Percentiles rank a stretch among this genome's conserved stretches.
phyloP scores from a whole-genome alignment of 1,284 basidiomycete genomes.

The Porogramme epimiltina region DNA sequence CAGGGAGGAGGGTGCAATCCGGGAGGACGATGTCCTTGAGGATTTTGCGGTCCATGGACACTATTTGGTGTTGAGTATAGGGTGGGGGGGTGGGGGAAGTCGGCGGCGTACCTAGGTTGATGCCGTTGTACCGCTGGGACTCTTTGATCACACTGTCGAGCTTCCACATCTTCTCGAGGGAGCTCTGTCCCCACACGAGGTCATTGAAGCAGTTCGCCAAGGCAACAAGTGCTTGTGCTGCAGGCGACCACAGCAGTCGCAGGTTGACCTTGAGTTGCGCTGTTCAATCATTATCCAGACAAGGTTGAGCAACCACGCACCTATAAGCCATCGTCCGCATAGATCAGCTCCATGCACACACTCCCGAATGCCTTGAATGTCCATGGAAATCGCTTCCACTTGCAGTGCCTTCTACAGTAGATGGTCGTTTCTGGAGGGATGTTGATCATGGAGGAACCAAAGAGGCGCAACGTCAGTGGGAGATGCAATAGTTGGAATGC shows the following conservation, averaged over 20 bases:
- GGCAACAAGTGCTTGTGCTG: slow-evolving; percentile 65
- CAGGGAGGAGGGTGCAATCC: slow-evolving; percentile 43
- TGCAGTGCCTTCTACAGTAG: slow-evolving; percentile 67
- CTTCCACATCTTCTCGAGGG: slow-evolving; percentile 46
- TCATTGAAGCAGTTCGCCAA: slow-evolving; percentile 65
- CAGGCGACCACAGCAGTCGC: slow-evolving; percentile 86
- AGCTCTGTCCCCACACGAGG: slow-evolving; percentile 62
- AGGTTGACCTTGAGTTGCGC: slow-evolving; percentile 92
- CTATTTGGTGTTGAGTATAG: too few relatives aligned
- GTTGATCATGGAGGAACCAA: slow-evolving; percentile 48
- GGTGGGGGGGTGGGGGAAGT: neutral
- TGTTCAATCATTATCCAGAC: slow-evolving; percentile 27
- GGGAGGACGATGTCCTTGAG: slow-evolving; percentile 37
- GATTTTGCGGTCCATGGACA: neutral
- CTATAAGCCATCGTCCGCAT: slow-evolving; percentile 66
- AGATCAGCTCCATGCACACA: slow-evolving; percentile 68
- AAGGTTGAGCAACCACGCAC: slow-evolving; percentile 32
- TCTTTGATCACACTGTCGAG: slow-evolving; percentile 57
- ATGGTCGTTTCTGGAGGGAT: slow-evolving; percentile 46
- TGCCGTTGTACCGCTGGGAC: slow-evolving; percentile 40
- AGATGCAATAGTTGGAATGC: slow-evolving; percentile 61
- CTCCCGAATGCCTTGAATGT: slow-evolving; percentile 81
- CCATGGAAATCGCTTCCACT: slow-evolving; percentile 74
- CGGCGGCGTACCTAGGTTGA: slow-evolving; percentile 22
- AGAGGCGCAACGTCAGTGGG: slow-evolving; percentile 53